Evolutionary conservation across 1,284 basidiomycete genomes (phyloP).

Genomic region (Xerocomus amazonicus): DNA sequence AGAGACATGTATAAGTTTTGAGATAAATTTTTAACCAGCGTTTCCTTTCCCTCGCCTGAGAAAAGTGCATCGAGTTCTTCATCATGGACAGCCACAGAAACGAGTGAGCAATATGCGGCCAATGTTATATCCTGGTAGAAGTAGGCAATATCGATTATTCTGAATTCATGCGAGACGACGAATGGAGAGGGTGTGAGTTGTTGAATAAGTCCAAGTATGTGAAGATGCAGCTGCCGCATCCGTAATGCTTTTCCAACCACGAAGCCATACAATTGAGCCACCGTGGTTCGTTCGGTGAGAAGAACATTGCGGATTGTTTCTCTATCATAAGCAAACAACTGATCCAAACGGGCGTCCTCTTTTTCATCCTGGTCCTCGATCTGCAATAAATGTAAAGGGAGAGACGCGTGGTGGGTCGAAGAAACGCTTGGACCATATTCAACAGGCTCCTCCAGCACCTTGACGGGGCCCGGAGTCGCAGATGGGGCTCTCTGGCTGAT

Average conservation of each 20-base stretch:
- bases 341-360: conserved; percentile 42
- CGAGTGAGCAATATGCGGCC: conserved; percentile 54
- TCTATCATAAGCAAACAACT: conserved; percentile 51
- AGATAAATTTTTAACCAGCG: conserved; percentile 50
- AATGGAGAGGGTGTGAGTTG: conserved; percentile 34
- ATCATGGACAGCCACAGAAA: conserved; percentile 50
- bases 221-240: conserved; percentile 60
- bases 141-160: conserved; percentile 54
- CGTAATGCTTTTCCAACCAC: conserved; percentile 61
- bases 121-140: conserved; percentile 60
- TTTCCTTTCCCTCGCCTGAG: conserved; percentile 44
- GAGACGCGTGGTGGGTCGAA: conserved; percentile 28
- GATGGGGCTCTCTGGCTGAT: conserved; percentile 41
- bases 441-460: conserved; percentile 49
- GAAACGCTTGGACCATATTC: conserved; percentile 47
- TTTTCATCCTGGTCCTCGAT: conserved; percentile 39
- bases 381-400: conserved; percentile 42
- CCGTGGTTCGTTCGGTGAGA: conserved; percentile 59
- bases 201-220: conserved; percentile 48
- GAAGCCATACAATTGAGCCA: conserved; percentile 68
- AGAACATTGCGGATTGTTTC: conserved; percentile 55
- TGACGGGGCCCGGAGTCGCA: conserved; percentile 34
- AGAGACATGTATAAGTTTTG: conserved; percentile 45
- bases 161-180: conserved; percentile 50
- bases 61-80: conserved; percentile 52